Base-by-base conservation (phyloP, 83 land plant genomes). In the Thuja plicata region DNA sequence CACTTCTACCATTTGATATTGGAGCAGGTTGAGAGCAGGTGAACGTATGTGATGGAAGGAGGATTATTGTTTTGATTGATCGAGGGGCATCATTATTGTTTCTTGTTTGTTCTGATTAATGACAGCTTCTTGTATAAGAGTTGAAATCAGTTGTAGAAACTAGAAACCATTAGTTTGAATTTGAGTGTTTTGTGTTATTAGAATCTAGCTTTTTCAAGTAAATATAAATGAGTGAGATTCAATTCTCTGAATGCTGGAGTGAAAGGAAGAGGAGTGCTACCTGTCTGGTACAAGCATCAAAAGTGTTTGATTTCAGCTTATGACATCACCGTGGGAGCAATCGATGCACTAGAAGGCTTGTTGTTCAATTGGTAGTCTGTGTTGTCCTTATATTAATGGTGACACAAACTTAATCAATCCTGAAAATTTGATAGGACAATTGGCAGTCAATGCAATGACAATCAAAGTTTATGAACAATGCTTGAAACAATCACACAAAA, bases 321-420 rank as follows among this genome's bases (percentile, higher is more conserved):
- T 50, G 54, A 50, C 54, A 50, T 12, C 15, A 50, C 3, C 3
- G 16, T 50, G 54, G 2, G 15, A 97, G 99, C 97, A 66, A 96
- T 97, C 45, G 99, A 97, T 96, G 99, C 97, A 8, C 97, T 97
- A 86, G 97, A 96, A 40, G 97, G 97, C 13, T 97, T 97, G 90
- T 92, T 97, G 4, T 97, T 97, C 62, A 97, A 97, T 87, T 97
- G 97, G 99, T 97, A 96, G 99, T 96, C 99, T 37, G 98, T 96
- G 1, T 95, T 96, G 46, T 91, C 89, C 87, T 90, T 89, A 50
- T 90, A 90, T 81, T 82, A 91, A 40, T 54, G 84, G 9, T 87
- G 82, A 55, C 89, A 88, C 76, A 89, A 90, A 88, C 91, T 91
- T 11, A 88, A 83, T 27, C 41, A 54, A 54, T 85, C 46, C 87